Base-by-base conservation (phyloP, 192 early-diverging fungal species). In the Dissophora ornata region DNA sequence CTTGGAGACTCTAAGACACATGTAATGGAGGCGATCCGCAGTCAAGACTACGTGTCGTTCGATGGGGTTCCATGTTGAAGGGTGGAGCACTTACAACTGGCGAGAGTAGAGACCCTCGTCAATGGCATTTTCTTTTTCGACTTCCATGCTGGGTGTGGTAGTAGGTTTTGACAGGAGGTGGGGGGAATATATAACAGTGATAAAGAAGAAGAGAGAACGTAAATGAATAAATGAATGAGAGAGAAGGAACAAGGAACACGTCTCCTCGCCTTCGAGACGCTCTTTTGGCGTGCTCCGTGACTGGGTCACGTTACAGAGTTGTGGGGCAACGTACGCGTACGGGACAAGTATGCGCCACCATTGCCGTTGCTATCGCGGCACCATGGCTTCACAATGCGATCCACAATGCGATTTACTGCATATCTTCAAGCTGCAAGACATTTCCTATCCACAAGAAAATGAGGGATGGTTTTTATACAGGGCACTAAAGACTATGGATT, bases 71-170 rank as follows among this genome's bases (percentile, higher is more conserved):
- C 32, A 48, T 63, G 46, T 2, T 18, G 36, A 61, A 11, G 77
- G 53, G 36, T 64, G 79, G 29, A 69, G 13, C 57, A 85, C 92
- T 85, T 94, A 99, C 97, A 99, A 88, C 80, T 99, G 97, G 55
- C 97, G 91, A 49, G 97, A 99, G 86, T 99, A 99, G 29, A 98
- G 90, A 38, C 96, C 85, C 83, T 99, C 97, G 84, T 99, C 97
- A 69, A 99, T 98, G 32, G 57, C 51, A 45, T 62, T 78, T 25
- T 81, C 73, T 33, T 80, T 80, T 67, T 86, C 84, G 21, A 75
- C 65, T 47, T 88, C 85, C 74, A 82, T 81, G 22, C 42, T 60
- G 57, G 34, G 26, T 11, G 25, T 41, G 2, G 34, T 49, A 22
- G 33, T 55, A 21, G 42, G 15, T 38, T 38, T 38, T 59, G 19